phyloP scores from a whole-genome alignment of 1,284 basidiomycete genomes.

The Xerocomus nothofagi region DNA sequence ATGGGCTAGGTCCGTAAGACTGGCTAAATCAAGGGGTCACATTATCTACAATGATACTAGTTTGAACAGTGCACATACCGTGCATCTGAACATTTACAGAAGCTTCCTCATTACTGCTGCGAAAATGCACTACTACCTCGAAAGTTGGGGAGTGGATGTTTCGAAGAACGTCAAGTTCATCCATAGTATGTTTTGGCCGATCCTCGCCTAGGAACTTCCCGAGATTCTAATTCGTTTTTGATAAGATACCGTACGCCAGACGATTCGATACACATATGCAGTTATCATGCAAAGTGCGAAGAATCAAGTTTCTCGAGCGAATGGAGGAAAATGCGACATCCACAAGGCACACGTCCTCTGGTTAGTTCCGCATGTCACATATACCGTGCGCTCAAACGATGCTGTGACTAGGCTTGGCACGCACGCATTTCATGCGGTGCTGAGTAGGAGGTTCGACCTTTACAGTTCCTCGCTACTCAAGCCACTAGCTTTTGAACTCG shows the following conservation, averaged over 20 bases:
- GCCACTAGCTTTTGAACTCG: constrained; percentile 51
- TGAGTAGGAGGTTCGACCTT: constrained; percentile 53
- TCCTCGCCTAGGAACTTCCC: constrained; percentile 3
- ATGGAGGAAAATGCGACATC: constrained; percentile 42
- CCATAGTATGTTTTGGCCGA: constrained; percentile 44
- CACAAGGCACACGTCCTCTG: constrained; percentile 58
- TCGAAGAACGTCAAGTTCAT: constrained; percentile 50
- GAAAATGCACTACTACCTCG: constrained; percentile 86
- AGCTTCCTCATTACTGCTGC: constrained; percentile 84
- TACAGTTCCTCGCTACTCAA: constrained; percentile 50
- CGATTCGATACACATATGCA: constrained; percentile 56
- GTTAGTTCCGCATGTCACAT: constrained; percentile 42
- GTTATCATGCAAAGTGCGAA: constrained; percentile 50
- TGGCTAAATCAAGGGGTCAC: constrained; percentile 68
- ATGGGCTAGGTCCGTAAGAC: constrained; percentile 42
- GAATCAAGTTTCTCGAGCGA: constrained; percentile 43
- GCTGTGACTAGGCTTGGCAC: constrained; percentile 67
- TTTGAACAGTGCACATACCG: constrained; percentile 64
- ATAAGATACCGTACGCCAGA: constrained; percentile 58
- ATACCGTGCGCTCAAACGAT: constrained; percentile 6
- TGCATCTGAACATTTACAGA: constrained; percentile 84
- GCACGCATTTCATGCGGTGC: constrained; percentile 70
- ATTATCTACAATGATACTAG: constrained; percentile 75
- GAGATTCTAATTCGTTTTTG: not conserved
- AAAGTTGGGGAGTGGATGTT: constrained; percentile 53